These are phyloP conservation scores for Castanospermum australe DNA, from an alignment of 306 rosid species.

Conservation along the genomic window DNA sequence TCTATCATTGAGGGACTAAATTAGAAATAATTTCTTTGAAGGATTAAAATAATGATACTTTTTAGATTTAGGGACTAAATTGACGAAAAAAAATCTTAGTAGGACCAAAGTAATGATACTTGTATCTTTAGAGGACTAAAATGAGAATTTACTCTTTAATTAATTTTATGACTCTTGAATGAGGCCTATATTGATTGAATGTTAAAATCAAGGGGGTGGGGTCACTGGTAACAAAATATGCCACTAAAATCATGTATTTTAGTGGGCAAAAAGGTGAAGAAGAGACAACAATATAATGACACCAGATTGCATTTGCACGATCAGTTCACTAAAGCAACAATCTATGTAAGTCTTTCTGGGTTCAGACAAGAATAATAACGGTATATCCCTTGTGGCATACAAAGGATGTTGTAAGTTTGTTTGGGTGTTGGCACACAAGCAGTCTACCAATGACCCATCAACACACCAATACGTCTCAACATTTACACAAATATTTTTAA, in stretches of 20 bases:
- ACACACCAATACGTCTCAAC: background rate
- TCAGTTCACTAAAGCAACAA: slow-evolving; percentile 5
- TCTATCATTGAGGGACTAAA: too few species aligned
- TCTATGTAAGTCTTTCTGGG: background rate
- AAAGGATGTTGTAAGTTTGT: background rate
- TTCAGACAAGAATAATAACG: slow-evolving; percentile 4
- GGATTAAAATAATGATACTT: too few species aligned
- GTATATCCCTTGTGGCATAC: background rate
- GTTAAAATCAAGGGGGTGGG: background rate
- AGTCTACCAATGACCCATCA: background rate
- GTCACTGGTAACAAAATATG: slow-evolving; percentile 12
- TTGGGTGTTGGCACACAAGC: slow-evolving; percentile 3
- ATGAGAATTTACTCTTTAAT: too few species aligned
- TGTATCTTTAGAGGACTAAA: too few species aligned
- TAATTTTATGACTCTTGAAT: slow-evolving; percentile 71
- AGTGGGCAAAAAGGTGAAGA: background rate
- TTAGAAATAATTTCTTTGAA: too few species aligned
- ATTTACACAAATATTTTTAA: background rate
- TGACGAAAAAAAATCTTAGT: too few species aligned
- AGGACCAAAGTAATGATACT: too few species aligned
- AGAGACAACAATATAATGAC: background rate
- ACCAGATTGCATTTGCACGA: background rate
- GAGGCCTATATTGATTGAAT: slow-evolving; percentile 61
- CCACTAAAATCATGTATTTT: background rate
- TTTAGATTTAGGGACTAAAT: too few species aligned